Conservation (phyloP, 495 filamentous ascomycete species). For the Penicillium odoratum region DNA sequence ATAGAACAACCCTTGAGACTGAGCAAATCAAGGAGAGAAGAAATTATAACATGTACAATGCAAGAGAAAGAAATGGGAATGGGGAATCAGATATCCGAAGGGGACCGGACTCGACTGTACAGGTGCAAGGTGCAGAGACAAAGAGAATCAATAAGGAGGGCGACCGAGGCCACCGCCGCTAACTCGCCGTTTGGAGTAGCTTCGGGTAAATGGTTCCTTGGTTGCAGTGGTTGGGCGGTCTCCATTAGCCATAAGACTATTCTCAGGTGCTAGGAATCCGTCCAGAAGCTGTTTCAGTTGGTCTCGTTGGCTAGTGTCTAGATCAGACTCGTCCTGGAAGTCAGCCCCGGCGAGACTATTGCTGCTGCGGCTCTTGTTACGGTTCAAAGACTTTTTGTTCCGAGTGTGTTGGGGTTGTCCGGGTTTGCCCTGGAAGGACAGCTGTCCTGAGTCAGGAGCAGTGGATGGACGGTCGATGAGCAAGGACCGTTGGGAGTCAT, state of each 20-base stretch:
- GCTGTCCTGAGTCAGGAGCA: conserved; percentile 30
- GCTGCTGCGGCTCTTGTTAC: conserved; percentile 42
- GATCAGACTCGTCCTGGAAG: conserved; percentile 12
- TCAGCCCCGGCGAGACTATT: conserved; percentile 32
- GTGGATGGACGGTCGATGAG: conserved; percentile 39
- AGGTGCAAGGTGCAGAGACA: conserved; percentile 7
- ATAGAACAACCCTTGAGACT: not conserved
- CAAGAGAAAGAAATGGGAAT: conserved; percentile 6
- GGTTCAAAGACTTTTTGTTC: conserved; percentile 30
- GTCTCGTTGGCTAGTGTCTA: conserved; percentile 27
- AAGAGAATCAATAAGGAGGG: conserved; percentile 40
- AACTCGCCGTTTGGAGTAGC: conserved; percentile 25
- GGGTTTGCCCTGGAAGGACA: conserved; percentile 21
- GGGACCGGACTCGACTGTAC: conserved; percentile 18
- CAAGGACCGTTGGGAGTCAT: conserved; percentile 39
- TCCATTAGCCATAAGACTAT: conserved; percentile 18
- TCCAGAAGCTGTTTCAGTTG: conserved; percentile 41
- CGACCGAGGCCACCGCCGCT: conserved; percentile 43
- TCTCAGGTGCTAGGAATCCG: conserved; percentile 35
- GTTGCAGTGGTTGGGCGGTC: conserved; percentile 15
- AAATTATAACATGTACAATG: conserved; percentile 26
- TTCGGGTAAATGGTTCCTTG: conserved; percentile 17
- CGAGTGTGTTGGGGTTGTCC: conserved; percentile 8
- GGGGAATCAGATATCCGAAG: conserved; percentile 6
- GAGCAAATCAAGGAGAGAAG: conserved; percentile 1